Conservation (phyloP, 139 green algal genomes). For the Micractinium sp. region DNA sequence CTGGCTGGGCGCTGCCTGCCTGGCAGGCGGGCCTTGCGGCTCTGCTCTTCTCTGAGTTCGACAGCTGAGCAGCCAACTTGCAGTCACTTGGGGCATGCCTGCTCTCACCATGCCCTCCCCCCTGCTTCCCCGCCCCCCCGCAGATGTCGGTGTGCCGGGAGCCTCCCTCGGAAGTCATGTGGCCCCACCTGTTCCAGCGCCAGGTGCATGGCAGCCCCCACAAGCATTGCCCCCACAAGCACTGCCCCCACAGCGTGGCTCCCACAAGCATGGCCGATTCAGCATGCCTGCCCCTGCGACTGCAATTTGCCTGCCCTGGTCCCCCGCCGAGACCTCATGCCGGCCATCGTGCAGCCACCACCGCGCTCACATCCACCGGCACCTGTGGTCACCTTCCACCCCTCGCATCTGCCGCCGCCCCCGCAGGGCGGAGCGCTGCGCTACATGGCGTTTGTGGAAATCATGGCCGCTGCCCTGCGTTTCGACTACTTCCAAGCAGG, state of each 20-base stretch:
- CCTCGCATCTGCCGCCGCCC: too few relatives aligned
- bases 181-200: background rate
- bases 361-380: too few relatives aligned
- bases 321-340: too few relatives aligned
- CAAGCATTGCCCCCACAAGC: too few relatives aligned
- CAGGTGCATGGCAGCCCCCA: too few relatives aligned
- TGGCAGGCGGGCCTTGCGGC: background rate
- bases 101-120: background rate
- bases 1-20: background rate
- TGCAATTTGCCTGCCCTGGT: too few relatives aligned
- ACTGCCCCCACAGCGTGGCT: too few relatives aligned
- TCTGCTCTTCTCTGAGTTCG: background rate
- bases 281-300: too few relatives aligned
- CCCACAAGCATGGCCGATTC: too few relatives aligned
- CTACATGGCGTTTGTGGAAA: conserved; percentile 1
- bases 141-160: conserved; percentile 13
- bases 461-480: background rate
- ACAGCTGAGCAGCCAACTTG: background rate
- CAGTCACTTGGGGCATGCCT: background rate
- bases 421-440: background rate
- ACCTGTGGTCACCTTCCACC: too few relatives aligned
- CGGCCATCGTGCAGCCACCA: too few relatives aligned
- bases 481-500: conserved; percentile 8
- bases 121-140: background rate
- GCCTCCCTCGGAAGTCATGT: background rate